These are phyloP conservation scores for Magnaporthiopsis rhizophila DNA, from an alignment of 2,329 filamentous ascomycete species.

Conservation along the genomic window DNA sequence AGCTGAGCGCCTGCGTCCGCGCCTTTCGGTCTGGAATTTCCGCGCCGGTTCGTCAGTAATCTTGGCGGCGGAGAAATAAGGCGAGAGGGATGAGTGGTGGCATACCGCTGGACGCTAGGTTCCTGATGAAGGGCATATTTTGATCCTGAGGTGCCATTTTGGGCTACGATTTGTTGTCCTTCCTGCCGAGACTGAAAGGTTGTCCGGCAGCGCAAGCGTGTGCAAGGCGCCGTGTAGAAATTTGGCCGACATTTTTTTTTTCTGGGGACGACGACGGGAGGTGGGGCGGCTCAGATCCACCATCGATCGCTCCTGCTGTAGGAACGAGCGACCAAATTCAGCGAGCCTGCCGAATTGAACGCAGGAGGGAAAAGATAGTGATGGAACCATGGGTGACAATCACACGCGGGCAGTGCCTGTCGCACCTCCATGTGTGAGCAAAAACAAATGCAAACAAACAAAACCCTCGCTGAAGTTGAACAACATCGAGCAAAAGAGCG, in stretches of 20 bases:
- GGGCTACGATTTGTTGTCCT: not conserved
- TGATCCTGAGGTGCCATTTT: conserved; percentile 34
- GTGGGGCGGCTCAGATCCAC: conserved; percentile 1
- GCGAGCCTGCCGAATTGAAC: not conserved
- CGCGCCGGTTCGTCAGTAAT: not conserved
- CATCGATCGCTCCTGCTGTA: not conserved
- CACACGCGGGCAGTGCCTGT: no score
- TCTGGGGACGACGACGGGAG: not conserved
- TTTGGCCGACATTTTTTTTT: conserved; percentile 4
- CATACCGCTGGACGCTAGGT: conserved; percentile 76
- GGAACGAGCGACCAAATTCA: not conserved
- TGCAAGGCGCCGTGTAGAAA: not conserved
- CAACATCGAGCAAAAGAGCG: not conserved
- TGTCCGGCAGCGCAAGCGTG: not conserved
- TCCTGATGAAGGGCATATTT: conserved; percentile 66
- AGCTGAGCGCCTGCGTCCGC: conserved; percentile 68
- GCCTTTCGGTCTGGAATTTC: conserved; percentile 58
- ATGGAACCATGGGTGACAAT: not conserved
- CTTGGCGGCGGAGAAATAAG: not conserved
- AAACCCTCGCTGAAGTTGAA: no score
- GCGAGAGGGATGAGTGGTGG: conserved; percentile 10
- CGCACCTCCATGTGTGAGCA: no score
- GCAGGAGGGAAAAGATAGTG: not conserved
- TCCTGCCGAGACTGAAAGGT: not conserved
- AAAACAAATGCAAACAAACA: no score